Base-by-base conservation (phyloP, 148 eudicot genomes). In the Rhododendron simsii region DNA sequence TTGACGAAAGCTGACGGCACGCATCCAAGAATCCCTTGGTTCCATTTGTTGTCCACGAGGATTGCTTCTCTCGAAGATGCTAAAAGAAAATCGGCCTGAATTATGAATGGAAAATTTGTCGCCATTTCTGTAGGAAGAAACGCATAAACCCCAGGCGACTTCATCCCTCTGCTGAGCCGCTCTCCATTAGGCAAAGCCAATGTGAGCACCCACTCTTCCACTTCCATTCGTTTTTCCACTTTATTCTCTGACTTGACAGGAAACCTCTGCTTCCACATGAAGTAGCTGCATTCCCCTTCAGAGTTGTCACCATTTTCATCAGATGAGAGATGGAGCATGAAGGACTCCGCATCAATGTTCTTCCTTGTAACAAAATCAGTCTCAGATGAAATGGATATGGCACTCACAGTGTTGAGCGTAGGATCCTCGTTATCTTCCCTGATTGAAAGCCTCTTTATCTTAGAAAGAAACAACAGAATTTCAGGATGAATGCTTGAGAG, bases 251-350 rank as follows among this genome's bases (percentile, higher is more conserved):
- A 44, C 80, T 47, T 91, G 44, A 95, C 96, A 28, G 90, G 94
- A 87, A 93, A 95, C 84, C 89, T 91, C 87, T 95, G 95, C 89
- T 92, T 91, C 95, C 96, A 93, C 94, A 95, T 95, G 85, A 88
- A 88, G 83, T 93, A 95, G 73, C 92, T 30, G 86, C 98, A 95
- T 88, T 90, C 93, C 10, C 83, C 67, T 55, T 89, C 90, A 0
- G n/a, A 47, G 18, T 74, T 81, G 71, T 33, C 87, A 50, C 85
- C 85, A 37, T 37, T 88, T 75, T 87, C 93, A 35, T 90, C 90
- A 67, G 92, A 93, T 5, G 90, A 80, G 81, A 95, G 90, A 89
- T 87, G 89, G 41, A 95, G 88, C 37, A 89, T 61, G 47, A 89
- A 93, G 2, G 95, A 95, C 59, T 95, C 98, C 0, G 95, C 95